phyloP scores from a whole-genome alignment of 1,139 yeast species.

The Entelexis paramagnoliae region DNA sequence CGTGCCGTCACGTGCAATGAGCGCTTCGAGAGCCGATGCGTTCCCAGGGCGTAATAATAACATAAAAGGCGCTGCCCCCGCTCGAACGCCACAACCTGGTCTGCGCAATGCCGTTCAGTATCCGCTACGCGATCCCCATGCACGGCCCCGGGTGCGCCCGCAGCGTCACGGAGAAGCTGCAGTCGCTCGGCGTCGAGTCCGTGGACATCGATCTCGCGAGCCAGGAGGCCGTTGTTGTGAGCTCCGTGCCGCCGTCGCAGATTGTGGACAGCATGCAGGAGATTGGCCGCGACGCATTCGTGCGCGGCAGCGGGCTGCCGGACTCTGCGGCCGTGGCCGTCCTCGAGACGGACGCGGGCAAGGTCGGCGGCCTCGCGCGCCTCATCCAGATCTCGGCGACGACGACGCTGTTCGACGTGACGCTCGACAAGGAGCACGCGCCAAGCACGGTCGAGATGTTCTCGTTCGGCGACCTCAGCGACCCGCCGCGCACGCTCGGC shows the following conservation, averaged over 20 bases:
- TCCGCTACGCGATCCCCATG: conserved; percentile 63
- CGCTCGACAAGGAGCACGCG: conserved; percentile 47
- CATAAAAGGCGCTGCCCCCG: background rate
- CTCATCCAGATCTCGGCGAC: conserved; percentile 55
- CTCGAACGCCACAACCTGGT: background rate
- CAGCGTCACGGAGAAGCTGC: conserved; percentile 46
- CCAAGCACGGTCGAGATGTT: conserved; percentile 63
- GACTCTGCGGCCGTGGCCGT: conserved; percentile 90
- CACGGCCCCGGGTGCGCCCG: conserved; percentile 63
- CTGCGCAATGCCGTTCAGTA: conserved; percentile 10
- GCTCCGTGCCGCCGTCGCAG: conserved; percentile 58
- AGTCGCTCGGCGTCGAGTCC: conserved; percentile 36
- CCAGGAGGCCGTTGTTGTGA: conserved; percentile 54
- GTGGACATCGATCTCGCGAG: conserved; percentile 42
- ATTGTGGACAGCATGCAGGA: conserved; percentile 55
- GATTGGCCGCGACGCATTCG: conserved; percentile 79
- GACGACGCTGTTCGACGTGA: conserved; percentile 58
- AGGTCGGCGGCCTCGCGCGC: conserved; percentile 81
- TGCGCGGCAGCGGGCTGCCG: conserved; percentile 81
- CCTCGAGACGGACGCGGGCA: conserved; percentile 51
- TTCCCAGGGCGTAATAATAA: background rate
- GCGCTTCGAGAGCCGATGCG: background rate
- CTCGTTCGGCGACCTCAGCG: conserved; percentile 59
- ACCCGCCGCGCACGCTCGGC: conserved; percentile 26
- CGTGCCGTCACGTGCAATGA: conserved; percentile 2